A percentile compares a stretch with the other conserved stretches of the same genome.
Conservation (phyloP, 148 eudicot species). For the Nyssa sinensis region DNA sequence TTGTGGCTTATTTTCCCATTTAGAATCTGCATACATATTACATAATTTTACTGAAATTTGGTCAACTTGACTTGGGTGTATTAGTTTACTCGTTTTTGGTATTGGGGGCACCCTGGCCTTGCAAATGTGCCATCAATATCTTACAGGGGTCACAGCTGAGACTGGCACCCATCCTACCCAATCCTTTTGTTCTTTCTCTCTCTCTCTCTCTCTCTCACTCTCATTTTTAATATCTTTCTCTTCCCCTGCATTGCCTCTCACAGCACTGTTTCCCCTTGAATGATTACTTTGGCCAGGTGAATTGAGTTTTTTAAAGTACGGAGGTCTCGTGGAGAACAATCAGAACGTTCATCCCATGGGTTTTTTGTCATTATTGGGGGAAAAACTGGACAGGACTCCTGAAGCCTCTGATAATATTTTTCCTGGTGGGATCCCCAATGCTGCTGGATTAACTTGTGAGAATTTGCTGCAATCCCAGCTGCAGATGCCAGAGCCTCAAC, state of each 20-base stretch:
- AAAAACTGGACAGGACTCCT: slow-evolving; percentile 13
- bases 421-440: neutral
- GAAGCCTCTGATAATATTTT: slow-evolving; percentile 9
- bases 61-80: neutral
- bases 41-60: neutral
- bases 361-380: slow-evolving; percentile 18
- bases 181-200: neutral
- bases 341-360: slow-evolving; percentile 21
- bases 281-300: slow-evolving; percentile 23
- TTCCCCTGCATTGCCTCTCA: neutral
- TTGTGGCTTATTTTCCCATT: neutral
- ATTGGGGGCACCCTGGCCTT: neutral
- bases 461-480: neutral
- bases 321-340: slow-evolving; percentile 13
- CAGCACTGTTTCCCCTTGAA: neutral
- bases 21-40: neutral
- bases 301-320: slow-evolving; percentile 5
- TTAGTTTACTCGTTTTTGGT: neutral
- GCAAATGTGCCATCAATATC: neutral
- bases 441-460: neutral
- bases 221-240: neutral
- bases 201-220: no score
- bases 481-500: slow-evolving; percentile 18
- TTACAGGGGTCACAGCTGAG: neutral
- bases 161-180: neutral